phyloP scores from a whole-genome alignment of 2,329 filamentous ascomycete species.

The Diaporthe sp. region DNA sequence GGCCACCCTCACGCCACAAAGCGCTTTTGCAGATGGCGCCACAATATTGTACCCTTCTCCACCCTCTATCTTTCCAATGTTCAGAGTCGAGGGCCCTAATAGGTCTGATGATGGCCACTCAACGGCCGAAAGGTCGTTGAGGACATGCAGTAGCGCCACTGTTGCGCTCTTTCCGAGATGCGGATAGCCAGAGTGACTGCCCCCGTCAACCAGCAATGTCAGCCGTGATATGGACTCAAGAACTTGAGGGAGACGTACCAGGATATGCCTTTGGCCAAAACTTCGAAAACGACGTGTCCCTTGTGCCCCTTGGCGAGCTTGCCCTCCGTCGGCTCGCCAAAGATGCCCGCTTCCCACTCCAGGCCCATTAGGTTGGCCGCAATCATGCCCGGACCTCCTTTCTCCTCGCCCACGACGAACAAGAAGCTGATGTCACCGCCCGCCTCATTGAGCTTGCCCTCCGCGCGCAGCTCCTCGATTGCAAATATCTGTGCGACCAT shows the following conservation, averaged over 20 bases:
- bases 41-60: conserved; percentile 57
- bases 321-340: conserved; percentile 81
- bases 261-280: conserved; percentile 75
- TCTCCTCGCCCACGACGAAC: conserved; percentile 77
- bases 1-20: conserved; percentile 57
- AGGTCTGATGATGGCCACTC: conserved; percentile 53
- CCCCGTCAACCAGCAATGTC: not conserved
- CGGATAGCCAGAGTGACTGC: conserved; percentile 54
- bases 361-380: conserved; percentile 61
- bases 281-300: conserved; percentile 71
- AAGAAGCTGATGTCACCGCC: conserved; percentile 60
- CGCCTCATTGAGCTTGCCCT: conserved; percentile 49
- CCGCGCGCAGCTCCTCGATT: conserved; percentile 56
- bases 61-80: conserved; percentile 56
- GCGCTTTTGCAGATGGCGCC: conserved; percentile 54
- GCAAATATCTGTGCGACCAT: conserved; percentile 71
- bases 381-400: conserved; percentile 76
- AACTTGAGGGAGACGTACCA: conserved; percentile 25
- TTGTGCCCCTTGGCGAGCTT: conserved; percentile 81
- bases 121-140: conserved; percentile 50
- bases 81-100: conserved; percentile 56
- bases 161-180: conserved; percentile 53
- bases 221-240: not conserved
- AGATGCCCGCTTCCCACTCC: conserved; percentile 74
- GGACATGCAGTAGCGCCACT: conserved; percentile 49